Evolutionary conservation across 2,329 filamentous ascomycete species (phyloP).

Genomic region (Colletotrichum zoysiae): DNA sequence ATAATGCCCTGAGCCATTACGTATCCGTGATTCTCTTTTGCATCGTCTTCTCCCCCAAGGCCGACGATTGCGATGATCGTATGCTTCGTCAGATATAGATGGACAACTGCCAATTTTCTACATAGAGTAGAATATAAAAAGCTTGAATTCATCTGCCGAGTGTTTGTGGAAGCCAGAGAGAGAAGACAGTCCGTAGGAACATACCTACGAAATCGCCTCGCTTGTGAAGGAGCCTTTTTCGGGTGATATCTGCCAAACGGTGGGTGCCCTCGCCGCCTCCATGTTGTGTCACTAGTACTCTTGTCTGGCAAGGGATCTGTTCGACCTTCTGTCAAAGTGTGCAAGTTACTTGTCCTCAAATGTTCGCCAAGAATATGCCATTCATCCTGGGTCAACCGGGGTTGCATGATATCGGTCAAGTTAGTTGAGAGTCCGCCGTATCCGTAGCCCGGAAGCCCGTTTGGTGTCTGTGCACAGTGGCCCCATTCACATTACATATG

Average conservation of each 20-base stretch:
- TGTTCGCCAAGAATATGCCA: neutral
- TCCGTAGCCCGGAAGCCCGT: conserved; percentile 18
- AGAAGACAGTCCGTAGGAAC: neutral
- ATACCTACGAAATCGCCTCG: neutral
- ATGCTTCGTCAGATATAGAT: conserved; percentile 12
- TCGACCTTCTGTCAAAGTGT: neutral
- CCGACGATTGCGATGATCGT: conserved; percentile 6
- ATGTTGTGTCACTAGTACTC: neutral
- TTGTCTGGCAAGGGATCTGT: too few species aligned
- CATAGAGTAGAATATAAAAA: too few species aligned
- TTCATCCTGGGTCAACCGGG: conserved; percentile 22
- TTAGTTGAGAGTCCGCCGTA: conserved; percentile 32
- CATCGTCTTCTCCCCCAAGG: neutral
- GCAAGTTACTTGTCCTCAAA: neutral
- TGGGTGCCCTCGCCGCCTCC: neutral
- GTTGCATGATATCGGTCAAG: neutral
- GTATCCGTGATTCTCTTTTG: neutral
- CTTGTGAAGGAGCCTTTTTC: neutral
- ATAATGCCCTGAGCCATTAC: neutral
- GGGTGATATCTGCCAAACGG: neutral
- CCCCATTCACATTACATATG: neutral
- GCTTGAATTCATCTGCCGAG: neutral
- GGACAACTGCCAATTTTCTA: neutral
- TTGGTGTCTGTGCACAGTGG: conserved; percentile 30
- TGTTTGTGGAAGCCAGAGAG: neutral